Base-by-base conservation (phyloP, 2,329 filamentous ascomycete genomes). In the Ophiostoma piceae region DNA sequence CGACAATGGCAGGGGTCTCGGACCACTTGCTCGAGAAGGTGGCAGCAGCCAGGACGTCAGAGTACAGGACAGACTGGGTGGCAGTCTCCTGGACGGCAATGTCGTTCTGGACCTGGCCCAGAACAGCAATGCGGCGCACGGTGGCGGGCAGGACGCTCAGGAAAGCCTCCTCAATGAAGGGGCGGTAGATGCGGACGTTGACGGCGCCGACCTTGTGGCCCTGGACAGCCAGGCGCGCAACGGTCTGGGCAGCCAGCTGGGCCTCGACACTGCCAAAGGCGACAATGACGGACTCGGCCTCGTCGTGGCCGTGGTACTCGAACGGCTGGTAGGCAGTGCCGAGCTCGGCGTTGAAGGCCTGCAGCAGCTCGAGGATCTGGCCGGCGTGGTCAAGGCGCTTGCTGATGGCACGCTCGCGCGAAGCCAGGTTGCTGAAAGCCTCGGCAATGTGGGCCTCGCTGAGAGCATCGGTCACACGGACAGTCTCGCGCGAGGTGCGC, bases 101-200 rank as follows among this genome's bases (percentile, higher is more conserved):
- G 73, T 91, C 85, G 74, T 91, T 88, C 72, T 84, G 80, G 74
- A 99, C 94, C 79, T 99, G 95, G 69, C 95, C 95, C 6, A 99
- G 87, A 26, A 98, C 92, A 51, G 90, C 90, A 73, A 99, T 85
- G 72, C 86, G 90, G 80, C 87, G 88, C 66, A 89, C 87, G 47
- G 91, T 91, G 74, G 87, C 83, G 43, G 95, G 93, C 37, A 99
- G 85, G 12, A 87, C 86, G 74, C 90, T 88, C 73, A 98, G 83
- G 84, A 99, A 98, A 68, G 92, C 91, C 78, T 97, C 93, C 81
- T 99, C 95, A 41, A 95, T 88, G 77, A 99, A 98, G 19, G 95
- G 95, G 62, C 94, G 88, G 84, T 98, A 99, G 69, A 99, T 85
- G 73, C 95, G 91, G 66, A 98, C 94, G 75, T 92, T 94, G 79